Evolutionary conservation across 306 rosid genomes (phyloP), one percentile per base, ranked within the genome.

Genomic region (Pyrus communis): DNA sequence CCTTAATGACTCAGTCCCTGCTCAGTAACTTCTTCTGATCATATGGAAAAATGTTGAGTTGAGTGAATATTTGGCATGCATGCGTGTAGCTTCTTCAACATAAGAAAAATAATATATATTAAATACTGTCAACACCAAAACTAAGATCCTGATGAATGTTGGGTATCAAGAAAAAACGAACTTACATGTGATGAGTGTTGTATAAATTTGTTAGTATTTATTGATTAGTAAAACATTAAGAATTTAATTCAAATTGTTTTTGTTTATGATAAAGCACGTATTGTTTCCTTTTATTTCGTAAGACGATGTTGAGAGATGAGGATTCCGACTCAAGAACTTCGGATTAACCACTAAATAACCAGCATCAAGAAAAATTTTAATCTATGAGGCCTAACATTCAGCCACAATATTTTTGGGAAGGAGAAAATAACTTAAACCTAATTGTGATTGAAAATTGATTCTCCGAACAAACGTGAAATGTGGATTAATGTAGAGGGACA

Each of bases 1-100:
- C 28, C 59, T 84, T 7, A 64, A 74, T 23, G 83, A 63, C 77
- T 79, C 83, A 6, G 77, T 81, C 28, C 76, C 85, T 1, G 83
- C 86, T 61, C 76, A 77, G 67, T 84, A 21, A 9, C 40, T 40
- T 40, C 28, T 71, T 35, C 71, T 42, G 45, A 9, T 42, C 45
- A 9, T 42, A 67, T 33, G 25, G 21, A 23, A 46, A 11, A 30
- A 75, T 45, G 59, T 64, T 62, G 67, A 30, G 69, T 64, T 58
- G 62, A n/a, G 14, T 13, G 15, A 64, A 31, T 17, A 64, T 18
- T 30, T 64, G 69, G 23, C 43, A 31, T 62, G 33, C 21, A 31
- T 31, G n/a, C 27, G 22, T 60, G 9, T 64, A 30, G 69, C 66
- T 60, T 60, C 23, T 64, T 64, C 23, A 15, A 6, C 14, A 31